phyloP scores from a whole-genome alignment of 108 stramenopile species.

The Chaetoceros tenuissimus region DNA sequence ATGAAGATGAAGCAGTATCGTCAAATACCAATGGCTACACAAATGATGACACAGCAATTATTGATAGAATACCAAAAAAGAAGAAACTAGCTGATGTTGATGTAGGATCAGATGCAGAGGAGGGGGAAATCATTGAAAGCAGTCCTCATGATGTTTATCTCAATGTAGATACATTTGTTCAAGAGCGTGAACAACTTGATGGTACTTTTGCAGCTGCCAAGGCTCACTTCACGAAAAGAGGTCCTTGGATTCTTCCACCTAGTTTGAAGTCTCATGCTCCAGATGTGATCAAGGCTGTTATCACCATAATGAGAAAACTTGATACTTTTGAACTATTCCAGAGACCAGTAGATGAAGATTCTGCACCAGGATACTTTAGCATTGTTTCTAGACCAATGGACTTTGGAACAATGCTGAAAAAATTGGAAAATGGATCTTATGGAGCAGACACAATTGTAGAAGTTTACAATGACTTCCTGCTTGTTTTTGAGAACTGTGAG shows the following conservation, averaged over 20 bases:
- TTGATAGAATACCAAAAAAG: no score
- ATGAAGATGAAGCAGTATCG: neutral
- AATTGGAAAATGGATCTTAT: constrained; percentile 59
- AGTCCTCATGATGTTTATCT: constrained; percentile 21
- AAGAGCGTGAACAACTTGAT: constrained; percentile 28
- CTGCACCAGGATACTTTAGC: constrained; percentile 65
- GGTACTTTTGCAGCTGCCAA: constrained; percentile 46
- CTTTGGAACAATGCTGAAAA: constrained; percentile 56
- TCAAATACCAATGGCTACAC: neutral
- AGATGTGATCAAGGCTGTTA: constrained; percentile 45
- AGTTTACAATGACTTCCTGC: constrained; percentile 55
- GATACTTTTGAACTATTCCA: constrained; percentile 64
- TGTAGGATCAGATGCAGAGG: neutral
- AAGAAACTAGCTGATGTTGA: neutral
- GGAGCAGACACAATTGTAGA: constrained; percentile 41
- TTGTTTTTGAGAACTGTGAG: constrained; percentile 69
- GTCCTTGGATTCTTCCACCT: constrained; percentile 57
- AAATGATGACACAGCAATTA: neutral
- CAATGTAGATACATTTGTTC: constrained; percentile 32
- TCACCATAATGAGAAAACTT: constrained; percentile 39
- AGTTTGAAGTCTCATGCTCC: constrained; percentile 31
- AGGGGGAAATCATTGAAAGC: constrained; percentile 10
- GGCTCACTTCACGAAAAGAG: constrained; percentile 27
- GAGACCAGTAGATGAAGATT: constrained; percentile 53
- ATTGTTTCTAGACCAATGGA: constrained; percentile 66